Base-by-base conservation (phyloP, 768 basidiomycete genomes). In the Lanmaoa rubissima region DNA sequence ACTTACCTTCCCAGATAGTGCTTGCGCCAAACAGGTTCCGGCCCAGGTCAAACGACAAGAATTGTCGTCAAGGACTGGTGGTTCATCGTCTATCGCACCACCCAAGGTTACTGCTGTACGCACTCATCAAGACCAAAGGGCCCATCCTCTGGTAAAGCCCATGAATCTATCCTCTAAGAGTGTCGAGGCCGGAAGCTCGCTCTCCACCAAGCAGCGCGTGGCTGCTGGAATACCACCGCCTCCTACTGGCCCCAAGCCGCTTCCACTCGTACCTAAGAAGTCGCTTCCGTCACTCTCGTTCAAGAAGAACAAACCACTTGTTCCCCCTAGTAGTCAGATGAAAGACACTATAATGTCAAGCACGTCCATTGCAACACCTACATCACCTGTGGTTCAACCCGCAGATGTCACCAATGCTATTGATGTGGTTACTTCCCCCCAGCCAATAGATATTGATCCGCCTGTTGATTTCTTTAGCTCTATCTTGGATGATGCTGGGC, bases 181-280 rank as follows among this genome's bases (percentile, higher is more conserved):
- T 21, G 59, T 67, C 31, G 69, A 60, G 41, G 61, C 60, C 43
- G 70, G 69, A 35, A 76, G 73, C 55, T 74, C 75, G 11, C 73
- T 84, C 31, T 72, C 76, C 36, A 84, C 81, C 2, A 84, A 84
- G 62, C 78, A 81, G 50, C 75, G 80, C 7, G 63, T 84, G 6
- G 72, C 75, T 26, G 73, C 75, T 42, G 73, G 71, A 11, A 77
- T 79, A 14, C 65, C 76, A 24, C 71, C 66, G 10, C 75, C 73
- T 21, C 60, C 44, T 24, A 48, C 67, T 13, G 60, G 59, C 3
- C 76, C 81, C 0, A 82, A 74, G 60, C 68, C 70, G 1, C 67
- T 71, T 47, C 61, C 54, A 41, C 46, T 32, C 13, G 34, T 36
- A 26, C 60, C 62, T n/a, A 64, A 63, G 51, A 73, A 61, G 39